A percentile compares a stretch with the other conserved stretches of the same genome.
These are phyloP conservation scores for Nemania sp. DNA, from an alignment of 2,329 filamentous ascomycete genomes.

Conservation along the genomic window DNA sequence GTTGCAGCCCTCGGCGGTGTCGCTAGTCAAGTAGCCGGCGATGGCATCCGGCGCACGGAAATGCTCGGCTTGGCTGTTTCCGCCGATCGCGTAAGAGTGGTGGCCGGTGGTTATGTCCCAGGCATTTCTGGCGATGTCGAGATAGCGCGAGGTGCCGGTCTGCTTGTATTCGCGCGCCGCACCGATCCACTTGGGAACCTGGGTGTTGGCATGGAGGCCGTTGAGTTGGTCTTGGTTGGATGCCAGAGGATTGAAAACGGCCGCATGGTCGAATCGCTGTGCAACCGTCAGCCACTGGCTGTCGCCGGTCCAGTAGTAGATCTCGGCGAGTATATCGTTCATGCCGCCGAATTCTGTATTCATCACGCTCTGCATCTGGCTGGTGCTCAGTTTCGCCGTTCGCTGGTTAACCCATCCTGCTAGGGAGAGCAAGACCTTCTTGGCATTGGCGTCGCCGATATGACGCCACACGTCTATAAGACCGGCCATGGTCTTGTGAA, in stretches of 20 bases:
- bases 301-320: constrained; percentile 53
- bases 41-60: constrained; percentile 54
- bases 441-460: constrained; percentile 48
- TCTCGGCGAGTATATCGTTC: constrained; percentile 55
- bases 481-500: constrained; percentile 59
- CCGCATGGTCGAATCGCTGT: constrained; percentile 55
- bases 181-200: constrained; percentile 60
- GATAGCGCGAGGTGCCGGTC: constrained; percentile 50
- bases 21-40: constrained; percentile 47
- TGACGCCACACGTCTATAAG: constrained; percentile 55
- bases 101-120: constrained; percentile 52
- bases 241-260: constrained; percentile 52
- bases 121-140: constrained; percentile 54
- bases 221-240: constrained; percentile 50
- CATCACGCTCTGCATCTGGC: constrained; percentile 54
- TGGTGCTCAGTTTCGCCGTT: constrained; percentile 47
- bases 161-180: constrained; percentile 54
- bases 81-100: constrained; percentile 58
- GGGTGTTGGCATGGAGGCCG: constrained; percentile 57
- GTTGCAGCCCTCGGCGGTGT: constrained; percentile 58
- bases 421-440: constrained; percentile 49
- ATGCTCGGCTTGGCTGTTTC: constrained; percentile 58
- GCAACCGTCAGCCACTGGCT: constrained; percentile 52
- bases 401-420: constrained; percentile 55
- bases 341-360: constrained; percentile 58